Conservation (phyloP, 2,329 filamentous ascomycete genomes). For the Venturia effusa region DNA sequence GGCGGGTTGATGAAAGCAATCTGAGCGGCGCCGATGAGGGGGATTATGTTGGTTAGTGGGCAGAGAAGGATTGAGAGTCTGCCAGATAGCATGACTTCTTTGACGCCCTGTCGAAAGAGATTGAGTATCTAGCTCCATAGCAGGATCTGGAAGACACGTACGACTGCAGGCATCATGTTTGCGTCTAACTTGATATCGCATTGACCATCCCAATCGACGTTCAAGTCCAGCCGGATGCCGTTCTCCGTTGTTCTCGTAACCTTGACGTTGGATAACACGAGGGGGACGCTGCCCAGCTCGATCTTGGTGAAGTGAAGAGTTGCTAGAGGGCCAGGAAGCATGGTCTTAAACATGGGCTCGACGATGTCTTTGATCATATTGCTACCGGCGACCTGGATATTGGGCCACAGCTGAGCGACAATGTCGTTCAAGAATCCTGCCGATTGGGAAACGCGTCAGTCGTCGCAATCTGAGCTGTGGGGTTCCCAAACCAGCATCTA, state of each 20-base stretch:
- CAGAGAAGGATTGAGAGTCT: slow-evolving; percentile 34
- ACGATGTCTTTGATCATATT: slow-evolving; percentile 37
- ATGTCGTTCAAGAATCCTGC: slow-evolving; percentile 39
- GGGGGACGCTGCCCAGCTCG: slow-evolving; percentile 33
- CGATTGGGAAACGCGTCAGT: not conserved
- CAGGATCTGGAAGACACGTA: slow-evolving; percentile 15
- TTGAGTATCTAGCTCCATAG: not conserved
- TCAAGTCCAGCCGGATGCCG: slow-evolving; percentile 40
- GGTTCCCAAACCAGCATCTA: not conserved
- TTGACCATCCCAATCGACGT: slow-evolving; percentile 35
- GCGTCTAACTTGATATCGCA: slow-evolving; percentile 38
- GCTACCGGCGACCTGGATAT: slow-evolving; percentile 34
- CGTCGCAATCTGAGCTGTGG: not conserved
- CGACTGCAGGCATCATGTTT: slow-evolving; percentile 34
- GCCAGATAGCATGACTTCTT: slow-evolving; percentile 34
- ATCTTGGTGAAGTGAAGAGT: slow-evolving; percentile 35
- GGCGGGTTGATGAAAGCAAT: slow-evolving; percentile 40
- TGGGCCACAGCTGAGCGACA: slow-evolving; percentile 38
- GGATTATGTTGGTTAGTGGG: slow-evolving; percentile 36
- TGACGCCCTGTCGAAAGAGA: slow-evolving; percentile 29
- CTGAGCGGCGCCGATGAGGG: slow-evolving; percentile 39
- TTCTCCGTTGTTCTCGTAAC: slow-evolving; percentile 34
- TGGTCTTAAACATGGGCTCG: slow-evolving; percentile 37
- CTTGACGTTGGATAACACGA: slow-evolving; percentile 32
- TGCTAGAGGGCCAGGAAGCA: slow-evolving; percentile 34